Percentiles rank a stretch among this genome's conserved stretches.
Conservation (phyloP, 768 basidiomycete species). For the Porphyrellus cyaneotinctus region DNA sequence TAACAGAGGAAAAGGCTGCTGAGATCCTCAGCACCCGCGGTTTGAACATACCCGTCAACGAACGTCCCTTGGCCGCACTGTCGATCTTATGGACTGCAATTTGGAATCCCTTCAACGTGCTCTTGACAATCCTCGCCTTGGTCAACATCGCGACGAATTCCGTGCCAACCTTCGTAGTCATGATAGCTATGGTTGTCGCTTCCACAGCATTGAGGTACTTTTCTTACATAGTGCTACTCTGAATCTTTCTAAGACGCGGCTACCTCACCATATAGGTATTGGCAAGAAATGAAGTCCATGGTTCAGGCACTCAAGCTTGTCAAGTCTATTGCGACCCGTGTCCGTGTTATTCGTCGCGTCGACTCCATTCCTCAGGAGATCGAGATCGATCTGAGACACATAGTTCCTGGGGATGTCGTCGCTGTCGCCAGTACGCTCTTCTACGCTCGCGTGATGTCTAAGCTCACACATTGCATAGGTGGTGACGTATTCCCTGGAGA, state of each 20-base stretch:
- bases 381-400: constrained; percentile 29
- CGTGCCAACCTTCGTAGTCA: constrained; percentile 31
- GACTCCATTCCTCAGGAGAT: constrained; percentile 20
- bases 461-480: constrained; percentile 13
- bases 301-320: constrained; percentile 33
- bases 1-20: constrained; percentile 19
- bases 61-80: constrained; percentile 30
- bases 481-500: constrained; percentile 37
- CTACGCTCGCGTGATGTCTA: neutral
- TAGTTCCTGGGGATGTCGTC: constrained; percentile 34
- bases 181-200: constrained; percentile 35
- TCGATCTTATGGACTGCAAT: constrained; percentile 31
- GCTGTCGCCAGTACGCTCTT: constrained; percentile 26
- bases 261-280: constrained; percentile 16
- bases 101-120: constrained; percentile 34
- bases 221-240: neutral
- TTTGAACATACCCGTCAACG: constrained; percentile 27
- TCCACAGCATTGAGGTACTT: constrained; percentile 31
- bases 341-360: constrained; percentile 29
- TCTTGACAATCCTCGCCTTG: constrained; percentile 29
- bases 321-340: constrained; percentile 32
- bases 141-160: constrained; percentile 34
- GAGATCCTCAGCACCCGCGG: constrained; percentile 23
- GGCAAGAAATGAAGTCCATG: constrained; percentile 34
- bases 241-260: neutral